These are phyloP conservation scores for Conticribra guillardii DNA, from an alignment of 108 stramenopile species.

Conservation along the genomic window DNA sequence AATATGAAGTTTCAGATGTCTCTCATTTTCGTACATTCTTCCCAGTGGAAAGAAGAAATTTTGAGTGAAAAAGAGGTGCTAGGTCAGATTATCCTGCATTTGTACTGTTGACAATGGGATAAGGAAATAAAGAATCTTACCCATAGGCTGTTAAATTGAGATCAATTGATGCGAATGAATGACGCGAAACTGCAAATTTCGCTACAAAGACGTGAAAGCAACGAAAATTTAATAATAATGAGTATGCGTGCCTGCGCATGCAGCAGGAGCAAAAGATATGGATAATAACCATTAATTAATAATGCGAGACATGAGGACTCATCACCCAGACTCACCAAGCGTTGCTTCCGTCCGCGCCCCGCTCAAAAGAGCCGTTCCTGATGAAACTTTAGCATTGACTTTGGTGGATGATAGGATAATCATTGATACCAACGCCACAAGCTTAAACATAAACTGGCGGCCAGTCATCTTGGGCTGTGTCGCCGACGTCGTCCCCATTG, in stretches of 20 bases:
- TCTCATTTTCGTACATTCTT: slow-evolving; percentile 65
- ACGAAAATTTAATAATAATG: neutral
- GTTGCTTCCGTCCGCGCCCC: neutral
- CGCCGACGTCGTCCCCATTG: too few species aligned
- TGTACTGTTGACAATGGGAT: neutral
- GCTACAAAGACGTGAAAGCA: neutral
- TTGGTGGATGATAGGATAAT: too few species aligned
- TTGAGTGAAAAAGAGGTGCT: too few species aligned
- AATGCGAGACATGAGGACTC: neutral
- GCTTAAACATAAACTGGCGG: too few species aligned
- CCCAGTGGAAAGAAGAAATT: neutral
- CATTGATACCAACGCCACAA: too few species aligned
- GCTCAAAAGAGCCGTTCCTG: neutral
- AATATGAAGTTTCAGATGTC: slow-evolving; percentile 51
- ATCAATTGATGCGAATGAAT: slow-evolving; percentile 22
- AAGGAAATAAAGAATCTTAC: neutral
- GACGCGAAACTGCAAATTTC: neutral
- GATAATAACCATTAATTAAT: neutral
- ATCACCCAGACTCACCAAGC: neutral
- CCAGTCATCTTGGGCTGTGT: too few species aligned
- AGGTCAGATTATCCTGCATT: slow-evolving; percentile 4
- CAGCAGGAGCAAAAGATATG: neutral
- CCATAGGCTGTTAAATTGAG: slow-evolving; percentile 6
- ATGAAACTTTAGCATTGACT: neutral
- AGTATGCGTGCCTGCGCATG: neutral